Percentiles rank a stretch among this genome's conserved stretches.
phyloP scores from a whole-genome alignment of 108 stramenopile species.

The Cyclotella distinguenda region DNA sequence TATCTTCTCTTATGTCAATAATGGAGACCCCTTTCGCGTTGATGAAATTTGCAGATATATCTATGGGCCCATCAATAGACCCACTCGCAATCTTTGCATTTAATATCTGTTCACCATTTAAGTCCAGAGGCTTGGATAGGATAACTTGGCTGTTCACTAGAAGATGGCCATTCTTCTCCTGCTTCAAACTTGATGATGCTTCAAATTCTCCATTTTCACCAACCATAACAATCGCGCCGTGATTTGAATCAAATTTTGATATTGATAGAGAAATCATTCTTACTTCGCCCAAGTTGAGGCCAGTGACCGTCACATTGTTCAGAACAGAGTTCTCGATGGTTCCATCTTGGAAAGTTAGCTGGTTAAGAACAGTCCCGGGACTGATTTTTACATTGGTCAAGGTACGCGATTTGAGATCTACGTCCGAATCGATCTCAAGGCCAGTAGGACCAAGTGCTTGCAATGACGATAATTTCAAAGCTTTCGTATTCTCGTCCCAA shows the following conservation, averaged over 20 bases:
- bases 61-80: slow-evolving; percentile 37
- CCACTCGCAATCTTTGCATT: slow-evolving; percentile 29
- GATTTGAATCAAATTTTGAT: slow-evolving; percentile 21
- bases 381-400: slow-evolving; percentile 34
- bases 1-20: slow-evolving; percentile 18
- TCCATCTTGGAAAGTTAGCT: slow-evolving; percentile 29
- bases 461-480: slow-evolving; percentile 24
- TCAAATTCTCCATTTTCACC: slow-evolving; percentile 37
- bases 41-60: slow-evolving; percentile 16
- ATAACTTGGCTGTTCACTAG: slow-evolving; percentile 19
- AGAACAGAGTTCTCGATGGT: slow-evolving; percentile 37
- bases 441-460: slow-evolving; percentile 19
- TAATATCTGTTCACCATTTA: slow-evolving; percentile 21
- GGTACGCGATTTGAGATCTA: slow-evolving; percentile 32
- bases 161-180: slow-evolving; percentile 8
- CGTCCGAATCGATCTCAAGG: slow-evolving; percentile 31
- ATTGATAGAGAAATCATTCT: slow-evolving; percentile 39
- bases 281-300: slow-evolving; percentile 29
- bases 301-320: slow-evolving; percentile 43
- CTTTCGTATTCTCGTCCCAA: slow-evolving; percentile 27
- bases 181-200: slow-evolving; percentile 11
- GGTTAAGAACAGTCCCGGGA: slow-evolving; percentile 26
- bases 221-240: slow-evolving; percentile 29
- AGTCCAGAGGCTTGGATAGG: slow-evolving; percentile 12
- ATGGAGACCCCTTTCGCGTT: slow-evolving; percentile 10